Base-by-base conservation (phyloP, 306 rosid genomes). In the Calophaca sinica region DNA sequence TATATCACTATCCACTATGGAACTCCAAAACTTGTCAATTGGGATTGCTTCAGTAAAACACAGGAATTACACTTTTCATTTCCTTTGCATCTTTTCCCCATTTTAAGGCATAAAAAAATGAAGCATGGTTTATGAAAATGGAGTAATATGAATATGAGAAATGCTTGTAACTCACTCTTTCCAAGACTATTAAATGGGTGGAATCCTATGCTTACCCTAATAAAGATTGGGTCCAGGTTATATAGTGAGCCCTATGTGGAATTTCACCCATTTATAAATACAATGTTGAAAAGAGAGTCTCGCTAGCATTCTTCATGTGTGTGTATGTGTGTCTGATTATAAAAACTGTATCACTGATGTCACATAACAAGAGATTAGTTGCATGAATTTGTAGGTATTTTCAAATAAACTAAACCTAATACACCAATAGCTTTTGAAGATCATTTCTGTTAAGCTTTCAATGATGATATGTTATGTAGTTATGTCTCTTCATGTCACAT, bases 341-440 rank as follows among this genome's bases (percentile, higher is more conserved):
- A 2, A 48, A 49, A 0, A 41, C 14, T 20, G 11, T 32, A 5
- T 53, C n/a, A 54, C 15, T 14, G 51, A 67, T 68, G 52, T 64
- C 61, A 14, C 45, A 28, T 62, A 2, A 5, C 10, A 29, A 55
- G 8, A 31, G 36, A 52, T n/a, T 28, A 55, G 61, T 26, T 59
- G 62, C 46, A 58, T 58, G 61, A 46, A 48, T 33, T 62, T 63
- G 68, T 62, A 9, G 48, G 6, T 14, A 46, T 54, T 42, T 63
- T 59, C 35, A 33, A 36, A 32, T 44, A 33, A 62, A 51, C 55
- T 36, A 62, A 44, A 63, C 41, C 64, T 31, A 51, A 29, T 31
- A 50, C 50, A 2, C 11, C 53, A 38, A 65, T 51, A 12, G 54
- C 39, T 55, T 71, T 8, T 20, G 28, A 71, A 7, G 42, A n/a